These are phyloP conservation scores for Aureobasidium sp. DNA, from an alignment of 2,329 filamentous ascomycete genomes.

Conservation along the genomic window DNA sequence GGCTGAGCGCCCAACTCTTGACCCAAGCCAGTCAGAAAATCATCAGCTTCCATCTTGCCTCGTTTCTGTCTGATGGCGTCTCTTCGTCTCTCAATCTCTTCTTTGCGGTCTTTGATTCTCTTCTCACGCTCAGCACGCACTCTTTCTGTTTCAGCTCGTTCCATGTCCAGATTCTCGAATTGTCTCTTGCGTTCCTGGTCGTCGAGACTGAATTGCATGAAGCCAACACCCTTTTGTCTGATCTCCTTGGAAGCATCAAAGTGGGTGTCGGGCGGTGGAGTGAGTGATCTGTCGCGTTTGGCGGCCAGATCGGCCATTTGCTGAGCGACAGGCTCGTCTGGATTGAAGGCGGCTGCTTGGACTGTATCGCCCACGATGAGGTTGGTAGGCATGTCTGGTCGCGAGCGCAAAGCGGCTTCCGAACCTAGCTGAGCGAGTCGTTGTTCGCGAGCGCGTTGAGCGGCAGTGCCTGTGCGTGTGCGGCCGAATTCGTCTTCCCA, in stretches of 20 bases:
- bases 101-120: slow-evolving; percentile 50
- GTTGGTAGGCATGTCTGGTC: slow-evolving; percentile 56
- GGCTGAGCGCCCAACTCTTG: slow-evolving; percentile 23
- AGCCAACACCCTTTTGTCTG: slow-evolving; percentile 78
- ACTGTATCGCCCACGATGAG: slow-evolving; percentile 82
- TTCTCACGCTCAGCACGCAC: slow-evolving; percentile 49
- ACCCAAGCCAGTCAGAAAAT: slow-evolving; percentile 57
- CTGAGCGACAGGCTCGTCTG: slow-evolving; percentile 53
- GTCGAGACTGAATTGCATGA: slow-evolving; percentile 81
- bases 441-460: slow-evolving; percentile 58
- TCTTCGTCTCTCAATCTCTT: slow-evolving; percentile 53
- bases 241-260: slow-evolving; percentile 83
- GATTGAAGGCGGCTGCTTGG: slow-evolving; percentile 74
- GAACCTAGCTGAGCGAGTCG: slow-evolving; percentile 48
- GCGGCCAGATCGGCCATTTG: slow-evolving; percentile 72
- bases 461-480: slow-evolving; percentile 61
- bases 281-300: slow-evolving; percentile 69
- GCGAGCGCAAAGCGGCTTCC: slow-evolving; percentile 46
- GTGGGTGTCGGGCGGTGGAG: slow-evolving; percentile 71
- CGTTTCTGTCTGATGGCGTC: slow-evolving; percentile 42
- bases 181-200: slow-evolving; percentile 58
- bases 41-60: slow-evolving; percentile 61
- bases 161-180: slow-evolving; percentile 64
- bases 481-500: slow-evolving; percentile 90
- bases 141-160: slow-evolving; percentile 60